phyloP scores from a whole-genome alignment of 1,284 basidiomycete species.

The Stygiomarasmius scandens region DNA sequence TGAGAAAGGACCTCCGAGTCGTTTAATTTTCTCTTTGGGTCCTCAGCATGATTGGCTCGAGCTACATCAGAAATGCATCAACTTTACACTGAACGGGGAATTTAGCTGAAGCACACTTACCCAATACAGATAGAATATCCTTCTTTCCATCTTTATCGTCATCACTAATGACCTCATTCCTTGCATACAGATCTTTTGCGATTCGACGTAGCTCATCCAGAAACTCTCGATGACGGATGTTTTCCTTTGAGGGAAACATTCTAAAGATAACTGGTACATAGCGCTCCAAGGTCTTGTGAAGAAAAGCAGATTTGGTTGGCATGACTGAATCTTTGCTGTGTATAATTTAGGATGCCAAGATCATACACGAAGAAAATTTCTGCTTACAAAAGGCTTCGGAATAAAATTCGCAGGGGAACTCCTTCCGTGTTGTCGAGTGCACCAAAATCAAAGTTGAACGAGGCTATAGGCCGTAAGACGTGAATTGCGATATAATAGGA shows the following conservation, averaged over 20 bases:
- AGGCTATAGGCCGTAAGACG: constrained; percentile 2
- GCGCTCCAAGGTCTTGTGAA: background rate
- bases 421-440: constrained; percentile 24
- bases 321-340: background rate
- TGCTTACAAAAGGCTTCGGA: constrained; percentile 30
- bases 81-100: background rate
- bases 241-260: constrained; percentile 10
- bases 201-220: constrained; percentile 25
- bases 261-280: background rate
- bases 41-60: constrained; percentile 25
- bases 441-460: constrained; percentile 32
- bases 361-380: background rate
- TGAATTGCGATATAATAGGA: no score
- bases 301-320: background rate
- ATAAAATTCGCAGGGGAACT: background rate
- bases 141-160: constrained; percentile 13
- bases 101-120: constrained; percentile 15
- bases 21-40: constrained; percentile 21
- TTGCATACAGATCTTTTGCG: constrained; percentile 17
- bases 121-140: constrained; percentile 33
- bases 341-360: background rate
- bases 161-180: constrained; percentile 12
- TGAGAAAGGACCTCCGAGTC: constrained; percentile 29
- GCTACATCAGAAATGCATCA: background rate
- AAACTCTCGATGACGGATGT: constrained; percentile 25